Conservation (phyloP, 192 early-diverging fungal genomes). For the Rhizoclosmatium globosum region DNA sequence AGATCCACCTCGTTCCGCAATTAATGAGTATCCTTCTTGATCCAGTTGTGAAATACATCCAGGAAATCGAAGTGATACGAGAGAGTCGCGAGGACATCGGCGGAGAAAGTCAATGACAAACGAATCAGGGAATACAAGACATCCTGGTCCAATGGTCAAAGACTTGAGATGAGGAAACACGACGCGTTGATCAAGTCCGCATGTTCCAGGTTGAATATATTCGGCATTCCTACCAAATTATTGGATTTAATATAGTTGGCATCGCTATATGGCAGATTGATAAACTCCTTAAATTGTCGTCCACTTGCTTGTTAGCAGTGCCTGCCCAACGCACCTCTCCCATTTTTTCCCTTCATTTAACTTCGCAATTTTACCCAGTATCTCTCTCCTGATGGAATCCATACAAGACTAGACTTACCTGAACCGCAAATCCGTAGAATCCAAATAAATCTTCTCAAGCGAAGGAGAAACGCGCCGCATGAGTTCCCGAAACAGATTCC, state of each 20-base stretch:
- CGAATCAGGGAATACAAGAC: constrained; percentile 35
- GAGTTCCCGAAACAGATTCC: constrained; percentile 36
- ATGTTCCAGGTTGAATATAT: constrained; percentile 16
- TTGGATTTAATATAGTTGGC: too few relatives aligned
- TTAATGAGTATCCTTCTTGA: constrained; percentile 2
- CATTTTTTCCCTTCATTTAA: too few relatives aligned
- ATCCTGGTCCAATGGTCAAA: constrained; percentile 31
- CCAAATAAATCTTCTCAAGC: constrained; percentile 31
- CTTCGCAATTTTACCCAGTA: too few relatives aligned
- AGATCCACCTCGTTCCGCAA: constrained; percentile 29
- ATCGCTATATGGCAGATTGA: too few relatives aligned
- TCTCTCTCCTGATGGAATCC: too few relatives aligned
- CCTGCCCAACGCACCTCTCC: too few relatives aligned
- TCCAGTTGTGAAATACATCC: constrained; percentile 17
- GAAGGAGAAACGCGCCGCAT: constrained; percentile 26
- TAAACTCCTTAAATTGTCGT: too few relatives aligned
- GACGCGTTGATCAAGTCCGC: constrained; percentile 39
- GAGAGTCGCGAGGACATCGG: constrained; percentile 22
- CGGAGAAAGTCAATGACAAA: constrained; percentile 33
- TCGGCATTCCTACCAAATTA: background rate
- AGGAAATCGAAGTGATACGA: constrained; percentile 22
- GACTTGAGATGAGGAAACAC: constrained; percentile 20
- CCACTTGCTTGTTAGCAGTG: too few relatives aligned
- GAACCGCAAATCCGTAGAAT: constrained; percentile 24
- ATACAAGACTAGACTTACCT: too few relatives aligned